Evolutionary conservation across 2,329 filamentous ascomycete genomes (phyloP), one percentile per base, ranked within the genome.

Genomic region (Colletotrichum liaoningense): DNA sequence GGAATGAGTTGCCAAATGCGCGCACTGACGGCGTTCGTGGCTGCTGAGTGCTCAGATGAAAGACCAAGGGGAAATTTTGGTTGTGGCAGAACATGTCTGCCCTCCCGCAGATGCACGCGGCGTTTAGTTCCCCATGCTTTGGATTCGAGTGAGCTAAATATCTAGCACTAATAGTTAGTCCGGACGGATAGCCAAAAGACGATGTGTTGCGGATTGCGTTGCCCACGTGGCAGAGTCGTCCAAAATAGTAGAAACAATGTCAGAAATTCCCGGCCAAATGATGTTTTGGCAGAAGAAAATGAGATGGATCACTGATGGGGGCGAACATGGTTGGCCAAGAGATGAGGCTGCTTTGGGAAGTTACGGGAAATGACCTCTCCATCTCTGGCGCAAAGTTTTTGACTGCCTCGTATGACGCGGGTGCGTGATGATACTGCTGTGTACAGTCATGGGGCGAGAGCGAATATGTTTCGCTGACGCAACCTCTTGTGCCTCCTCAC

Each of bases 351-450:
- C 49, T 49, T 72, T 63, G 64, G 67, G 60, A 70, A 65, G 9
- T 60, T 16, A 24, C 14, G 67, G 67, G 60, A 73, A 73, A 70
- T 73, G 67, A 70, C 54, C 33, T 38, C 67, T 57, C 71, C 62
- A 60, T 73, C 62, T 71, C 66, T 64, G 22, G 60, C 56, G 28
- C 26, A 54, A 60, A 66, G 57, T 26, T 52, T 63, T 64, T 59
- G 38, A 49, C 55, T 49, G 56, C 54, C 60, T 66, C 49, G 59
- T 63, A 66, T 57, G 60, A 66, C 35, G 35, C 62, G 12, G 42
- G 52, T 62, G 59, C 55, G 35, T 38, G 24, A 46, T 56, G 70
- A 52, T 66, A 42, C 57, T 63, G 14, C 56, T 57, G 56, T 66
- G 56, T 35, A 62, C 46, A 71, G 56, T 59, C n/a, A 73, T 57